Evolutionary conservation across 495 filamentous ascomycete genomes (phyloP).

Genomic region (Annulohypoxylon bovei): DNA sequence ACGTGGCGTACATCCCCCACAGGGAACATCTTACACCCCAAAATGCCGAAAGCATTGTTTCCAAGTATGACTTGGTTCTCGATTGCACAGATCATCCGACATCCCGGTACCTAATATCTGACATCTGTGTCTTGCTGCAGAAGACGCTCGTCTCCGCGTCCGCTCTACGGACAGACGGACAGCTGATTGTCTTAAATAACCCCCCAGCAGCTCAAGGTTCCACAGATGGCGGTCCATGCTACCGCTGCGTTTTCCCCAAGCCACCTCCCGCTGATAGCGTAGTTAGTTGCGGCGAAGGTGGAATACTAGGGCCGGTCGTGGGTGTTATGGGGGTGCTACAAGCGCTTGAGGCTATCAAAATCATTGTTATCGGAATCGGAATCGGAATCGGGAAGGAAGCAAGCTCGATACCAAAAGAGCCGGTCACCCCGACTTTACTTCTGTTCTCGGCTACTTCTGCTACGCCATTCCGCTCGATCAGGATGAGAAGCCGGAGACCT

Average conservation of each 20-base stretch:
- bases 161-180: conserved; percentile 85
- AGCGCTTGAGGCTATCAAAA: conserved; percentile 87
- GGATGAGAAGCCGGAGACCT: conserved; percentile 70
- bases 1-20: conserved; percentile 70
- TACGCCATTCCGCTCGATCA: conserved; percentile 76
- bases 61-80: conserved; percentile 81
- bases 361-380: conserved; percentile 62
- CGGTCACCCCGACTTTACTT: conserved; percentile 62
- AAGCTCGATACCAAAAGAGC: conserved; percentile 28
- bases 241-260: conserved; percentile 89
- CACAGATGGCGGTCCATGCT: conserved; percentile 74
- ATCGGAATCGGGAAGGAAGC: conserved; percentile 34
- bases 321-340: conserved; percentile 94
- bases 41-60: conserved; percentile 71
- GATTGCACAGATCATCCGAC: conserved; percentile 95
- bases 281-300: conserved; percentile 87
- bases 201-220: conserved; percentile 61
- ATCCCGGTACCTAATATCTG: conserved; percentile 91
- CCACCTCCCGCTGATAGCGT: conserved; percentile 84
- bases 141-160: conserved; percentile 91
- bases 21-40: conserved; percentile 67
- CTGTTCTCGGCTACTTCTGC: conserved; percentile 76
- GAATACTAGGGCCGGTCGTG: conserved; percentile 91
- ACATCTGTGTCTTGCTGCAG: conserved; percentile 78
- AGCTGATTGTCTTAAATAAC: conserved; percentile 84